Evolutionary conservation across 1,139 yeast genomes (phyloP).

Genomic region (Arxiozyma slooffiae): DNA sequence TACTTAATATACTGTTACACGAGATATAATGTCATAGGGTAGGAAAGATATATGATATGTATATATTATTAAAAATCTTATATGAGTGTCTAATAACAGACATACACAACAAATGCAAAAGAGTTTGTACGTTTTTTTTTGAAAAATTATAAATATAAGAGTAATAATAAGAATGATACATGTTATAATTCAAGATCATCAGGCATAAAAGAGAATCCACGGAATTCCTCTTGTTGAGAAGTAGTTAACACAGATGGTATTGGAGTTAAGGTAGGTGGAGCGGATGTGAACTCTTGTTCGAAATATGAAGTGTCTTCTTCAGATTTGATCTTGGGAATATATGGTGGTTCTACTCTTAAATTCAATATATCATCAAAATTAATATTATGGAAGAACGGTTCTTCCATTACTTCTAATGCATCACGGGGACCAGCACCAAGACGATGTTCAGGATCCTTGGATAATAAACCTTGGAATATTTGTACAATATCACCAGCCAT

Average conservation of each 20-base stretch:
- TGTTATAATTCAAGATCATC: conserved; percentile 37
- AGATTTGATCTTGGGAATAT: conserved; percentile 65
- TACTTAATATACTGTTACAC: too few relatives aligned
- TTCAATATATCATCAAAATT: conserved; percentile 77
- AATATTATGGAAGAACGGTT: conserved; percentile 83
- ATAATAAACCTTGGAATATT: conserved; percentile 77
- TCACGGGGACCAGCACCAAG: conserved; percentile 81
- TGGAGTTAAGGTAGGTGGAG: conserved; percentile 91
- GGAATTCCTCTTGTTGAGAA: conserved; percentile 88
- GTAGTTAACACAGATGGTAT: conserved; percentile 80
- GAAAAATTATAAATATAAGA: not conserved
- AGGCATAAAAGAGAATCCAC: conserved; percentile 87
- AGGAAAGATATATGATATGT: not conserved
- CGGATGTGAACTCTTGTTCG: conserved; percentile 90
- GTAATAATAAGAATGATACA: not conserved
- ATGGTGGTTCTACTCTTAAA: conserved; percentile 75
- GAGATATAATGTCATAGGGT: not conserved
- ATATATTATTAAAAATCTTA: not conserved
- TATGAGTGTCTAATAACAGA: not conserved
- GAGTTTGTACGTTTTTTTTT: not conserved
- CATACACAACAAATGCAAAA: not conserved
- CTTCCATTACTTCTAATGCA: conserved; percentile 90
- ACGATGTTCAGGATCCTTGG: conserved; percentile 77
- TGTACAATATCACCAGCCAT: conserved; percentile 97
- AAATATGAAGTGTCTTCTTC: conserved; percentile 90